phyloP scores from a whole-genome alignment of 2,329 filamentous ascomycete genomes.

The Nemania bipapillata region DNA sequence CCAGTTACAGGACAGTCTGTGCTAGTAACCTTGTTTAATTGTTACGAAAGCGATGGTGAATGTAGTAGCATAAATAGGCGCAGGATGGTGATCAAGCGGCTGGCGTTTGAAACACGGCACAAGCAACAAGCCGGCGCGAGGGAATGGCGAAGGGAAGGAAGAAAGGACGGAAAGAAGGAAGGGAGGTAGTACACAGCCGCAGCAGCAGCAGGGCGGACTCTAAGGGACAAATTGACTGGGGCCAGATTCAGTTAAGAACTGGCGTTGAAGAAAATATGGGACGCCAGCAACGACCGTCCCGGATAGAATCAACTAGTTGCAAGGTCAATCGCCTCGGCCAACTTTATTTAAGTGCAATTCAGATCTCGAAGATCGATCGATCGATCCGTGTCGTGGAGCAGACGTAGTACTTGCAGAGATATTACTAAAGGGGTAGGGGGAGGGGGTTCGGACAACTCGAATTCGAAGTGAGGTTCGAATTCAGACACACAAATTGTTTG shows the following conservation, averaged over 20 bases:
- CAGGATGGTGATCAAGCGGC: slow-evolving; percentile 44
- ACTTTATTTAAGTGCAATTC: slow-evolving; percentile 24
- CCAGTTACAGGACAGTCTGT: slow-evolving; percentile 25
- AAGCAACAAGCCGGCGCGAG: slow-evolving; percentile 29
- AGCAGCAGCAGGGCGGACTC: slow-evolving; percentile 28
- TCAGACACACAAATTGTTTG: slow-evolving; percentile 18
- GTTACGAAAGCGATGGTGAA: slow-evolving; percentile 45
- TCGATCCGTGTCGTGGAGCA: slow-evolving; percentile 7
- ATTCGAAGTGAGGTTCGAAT: not conserved
- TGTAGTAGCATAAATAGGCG: slow-evolving; percentile 42
- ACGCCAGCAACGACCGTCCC: slow-evolving; percentile 39
- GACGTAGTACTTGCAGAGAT: slow-evolving; percentile 3
- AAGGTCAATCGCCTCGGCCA: slow-evolving; percentile 38
- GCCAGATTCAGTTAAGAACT: slow-evolving; percentile 54
- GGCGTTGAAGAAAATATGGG: slow-evolving; percentile 38
- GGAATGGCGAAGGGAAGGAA: slow-evolving; percentile 32
- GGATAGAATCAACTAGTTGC: slow-evolving; percentile 32
- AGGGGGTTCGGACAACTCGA: not conserved
- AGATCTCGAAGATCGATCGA: slow-evolving; percentile 8
- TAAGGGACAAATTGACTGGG: slow-evolving; percentile 27
- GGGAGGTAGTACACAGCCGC: slow-evolving; percentile 40
- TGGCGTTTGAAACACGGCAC: slow-evolving; percentile 44
- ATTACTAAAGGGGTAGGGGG: slow-evolving; percentile 20
- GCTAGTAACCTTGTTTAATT: slow-evolving; percentile 32
- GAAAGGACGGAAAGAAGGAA: slow-evolving; percentile 25